Percentiles rank a stretch among this genome's conserved stretches.
These are phyloP conservation scores for Gonapodya sp. DNA, from an alignment of 192 early-diverging fungal genomes.

Conservation along the genomic window DNA sequence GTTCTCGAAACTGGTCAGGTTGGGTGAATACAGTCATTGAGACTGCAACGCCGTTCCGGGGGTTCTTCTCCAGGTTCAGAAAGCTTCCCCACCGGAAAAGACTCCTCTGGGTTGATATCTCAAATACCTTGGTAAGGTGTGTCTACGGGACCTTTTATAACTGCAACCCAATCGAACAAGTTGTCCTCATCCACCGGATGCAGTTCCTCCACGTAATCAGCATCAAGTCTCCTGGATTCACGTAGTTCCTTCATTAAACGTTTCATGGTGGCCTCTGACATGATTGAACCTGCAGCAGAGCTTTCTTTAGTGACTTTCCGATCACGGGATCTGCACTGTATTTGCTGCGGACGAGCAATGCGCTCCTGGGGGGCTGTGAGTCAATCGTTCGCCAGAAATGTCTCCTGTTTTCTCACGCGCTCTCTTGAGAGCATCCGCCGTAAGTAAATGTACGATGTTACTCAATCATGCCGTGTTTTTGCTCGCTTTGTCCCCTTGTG, in stretches of 20 bases:
- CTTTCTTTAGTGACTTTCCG: too few species aligned
- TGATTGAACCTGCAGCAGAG: too few species aligned
- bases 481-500: too few species aligned
- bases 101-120: background rate
- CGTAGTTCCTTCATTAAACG: constrained; percentile 52
- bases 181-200: constrained; percentile 55
- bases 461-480: too few species aligned
- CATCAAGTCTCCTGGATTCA: constrained; percentile 39
- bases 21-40: background rate
- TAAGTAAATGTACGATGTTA: too few species aligned
- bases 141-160: constrained; percentile 48
- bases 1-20: constrained; percentile 6
- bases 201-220: constrained; percentile 41
- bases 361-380: too few species aligned
- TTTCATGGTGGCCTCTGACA: background rate
- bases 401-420: too few species aligned
- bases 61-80: too few species aligned
- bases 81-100: constrained; percentile 11
- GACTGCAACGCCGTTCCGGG: background rate
- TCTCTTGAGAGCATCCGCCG: too few species aligned
- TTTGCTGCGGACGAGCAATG: too few species aligned
- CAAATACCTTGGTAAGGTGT: constrained; percentile 60
- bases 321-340: too few species aligned
- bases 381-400: too few species aligned
- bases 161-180: constrained; percentile 58